phyloP scores from a whole-genome alignment of 116 monocot genomes.

The Thalassia testudinum region DNA sequence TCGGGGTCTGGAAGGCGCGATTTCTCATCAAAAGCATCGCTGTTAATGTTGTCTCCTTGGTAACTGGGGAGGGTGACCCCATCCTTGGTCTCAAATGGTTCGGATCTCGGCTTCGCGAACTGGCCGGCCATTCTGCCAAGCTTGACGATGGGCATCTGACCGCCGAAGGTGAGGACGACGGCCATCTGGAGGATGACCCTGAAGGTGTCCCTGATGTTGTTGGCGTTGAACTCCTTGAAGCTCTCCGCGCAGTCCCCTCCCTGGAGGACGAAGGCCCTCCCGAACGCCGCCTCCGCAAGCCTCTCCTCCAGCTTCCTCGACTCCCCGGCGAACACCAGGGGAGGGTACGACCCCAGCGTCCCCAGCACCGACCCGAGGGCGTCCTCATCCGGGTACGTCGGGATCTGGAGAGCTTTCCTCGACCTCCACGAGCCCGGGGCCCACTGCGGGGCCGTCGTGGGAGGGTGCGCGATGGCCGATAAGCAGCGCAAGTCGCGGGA shows the following conservation, averaged over 20 bases:
- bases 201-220: conserved; percentile 57
- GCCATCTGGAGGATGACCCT: conserved; percentile 55
- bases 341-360: conserved; percentile 24
- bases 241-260: conserved; percentile 69
- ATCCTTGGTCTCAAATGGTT: conserved; percentile 35
- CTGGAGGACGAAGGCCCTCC: conserved; percentile 48
- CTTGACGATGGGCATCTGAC: conserved; percentile 60
- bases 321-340: conserved; percentile 59
- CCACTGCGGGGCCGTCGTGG: conserved; percentile 12
- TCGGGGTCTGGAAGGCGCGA: conserved; percentile 48
- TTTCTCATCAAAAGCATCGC: conserved; percentile 42
- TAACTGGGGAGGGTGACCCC: conserved; percentile 51
- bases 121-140: conserved; percentile 79
- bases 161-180: conserved; percentile 41
- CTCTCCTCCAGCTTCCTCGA: conserved; percentile 45
- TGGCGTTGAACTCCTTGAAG: conserved; percentile 56
- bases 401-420: conserved; percentile 31
- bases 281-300: conserved; percentile 35
- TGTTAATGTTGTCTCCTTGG: conserved; percentile 61
- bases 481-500: too few relatives aligned
- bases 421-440: conserved; percentile 24
- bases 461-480: too few relatives aligned
- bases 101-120: conserved; percentile 70
- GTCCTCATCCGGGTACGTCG: conserved; percentile 26
- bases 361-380: conserved; percentile 15